Percentiles rank a stretch among this genome's conserved stretches.
These are phyloP conservation scores for Cercospora sesami DNA, from an alignment of 2,329 filamentous ascomycete species.

Conservation along the genomic window DNA sequence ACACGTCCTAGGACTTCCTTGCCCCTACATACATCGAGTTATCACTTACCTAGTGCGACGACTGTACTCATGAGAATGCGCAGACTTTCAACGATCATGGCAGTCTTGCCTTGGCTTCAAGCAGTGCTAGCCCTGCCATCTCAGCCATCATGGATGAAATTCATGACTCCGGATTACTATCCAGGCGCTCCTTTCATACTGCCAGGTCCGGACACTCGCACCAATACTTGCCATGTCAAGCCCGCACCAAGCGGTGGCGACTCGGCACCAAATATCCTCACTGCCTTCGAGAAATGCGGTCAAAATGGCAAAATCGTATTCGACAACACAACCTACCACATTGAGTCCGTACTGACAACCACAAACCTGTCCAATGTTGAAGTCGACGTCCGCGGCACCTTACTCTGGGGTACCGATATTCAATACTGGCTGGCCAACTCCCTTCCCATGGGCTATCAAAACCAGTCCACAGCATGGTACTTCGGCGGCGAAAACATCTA, in stretches of 20 bases:
- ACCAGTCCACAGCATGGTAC: conserved; percentile 57
- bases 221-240: conserved; percentile 17
- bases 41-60: background rate
- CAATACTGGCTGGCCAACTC: conserved; percentile 56
- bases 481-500: conserved; percentile 56
- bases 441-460: conserved; percentile 56
- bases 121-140: conserved; percentile 13
- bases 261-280: conserved; percentile 51
- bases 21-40: background rate
- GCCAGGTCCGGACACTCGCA: conserved; percentile 12
- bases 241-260: conserved; percentile 43
- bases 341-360: conserved; percentile 54
- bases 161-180: conserved; percentile 19
- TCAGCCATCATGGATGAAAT: background rate
- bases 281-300: conserved; percentile 53
- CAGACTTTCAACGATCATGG: conserved; percentile 9
- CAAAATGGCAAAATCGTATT: conserved; percentile 55
- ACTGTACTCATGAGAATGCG: conserved; percentile 5
- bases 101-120: conserved; percentile 14
- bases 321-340: conserved; percentile 51
- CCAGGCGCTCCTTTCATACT: conserved; percentile 18
- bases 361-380: conserved; percentile 49
- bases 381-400: conserved; percentile 51
- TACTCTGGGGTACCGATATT: conserved; percentile 48
- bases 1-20: background rate